Base-by-base conservation (phyloP, 371 early-diverging fungal species). In the Circinella minor region DNA sequence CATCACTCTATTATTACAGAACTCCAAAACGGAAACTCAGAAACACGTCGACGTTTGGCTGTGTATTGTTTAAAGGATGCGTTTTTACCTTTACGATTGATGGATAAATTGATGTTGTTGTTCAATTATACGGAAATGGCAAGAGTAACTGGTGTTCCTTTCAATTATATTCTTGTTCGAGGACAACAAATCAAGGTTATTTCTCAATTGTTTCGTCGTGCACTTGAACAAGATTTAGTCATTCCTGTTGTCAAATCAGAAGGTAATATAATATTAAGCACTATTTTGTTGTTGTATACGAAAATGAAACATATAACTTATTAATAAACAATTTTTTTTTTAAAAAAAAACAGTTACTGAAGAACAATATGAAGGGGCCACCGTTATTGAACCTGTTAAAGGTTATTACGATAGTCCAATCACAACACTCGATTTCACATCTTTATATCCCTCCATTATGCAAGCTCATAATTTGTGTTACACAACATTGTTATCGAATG, bases 391-490 rank as follows among this genome's bases (percentile, higher is more conserved):
- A 60, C 99, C 99, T 36, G 87, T 89, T 57, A 94, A 90, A 73
- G 99, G 99, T 11, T 99, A 94, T 74, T 99, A 99, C 77, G 92
- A 94, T 66, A 84, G 89, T 4, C 99, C 99, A 3, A 97, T 99
- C 71, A 96, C 99, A 9, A 99, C 99, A 0, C 89, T 99, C 27
- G 99, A 99, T 91, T 99, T 99, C 83, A 94, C 94, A 0, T 99
- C 99, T 0, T 89, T 99, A 78, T 99, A 99, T 82, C 99, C 99
- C 11, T 99, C 99, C 11, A 99, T 99, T 75, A 99, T 99, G 97
- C 99, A 99, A 92, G 99, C 98, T 7, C 98, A 99, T 78, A 99
- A 99, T 76, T 84, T 99, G 20, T 99, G 99, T 80, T 99, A 99
- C 80, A 96, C 99, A 0, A 99, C 99, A 0, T 86, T 97, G 43